Evolutionary conservation across 2,329 filamentous ascomycete genomes (phyloP), one percentile per base, ranked within the genome.

Genomic region (Aspergillus uvarum): DNA sequence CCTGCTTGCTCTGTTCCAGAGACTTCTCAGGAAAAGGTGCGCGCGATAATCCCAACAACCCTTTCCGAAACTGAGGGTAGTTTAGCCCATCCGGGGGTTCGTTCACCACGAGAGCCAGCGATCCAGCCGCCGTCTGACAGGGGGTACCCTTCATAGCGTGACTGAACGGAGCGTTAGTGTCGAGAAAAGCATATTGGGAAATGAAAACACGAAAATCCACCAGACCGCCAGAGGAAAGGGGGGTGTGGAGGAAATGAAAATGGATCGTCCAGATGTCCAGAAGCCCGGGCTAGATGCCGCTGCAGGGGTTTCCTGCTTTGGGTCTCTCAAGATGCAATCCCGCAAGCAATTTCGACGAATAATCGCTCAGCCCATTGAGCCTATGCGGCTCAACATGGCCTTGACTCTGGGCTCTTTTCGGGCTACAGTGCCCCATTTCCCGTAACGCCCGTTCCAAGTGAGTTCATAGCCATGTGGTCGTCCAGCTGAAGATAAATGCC

Each of bases 341-440:
- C 16, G 29, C 53, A 35, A 24, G 14, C 26, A 26, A n/a, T 47
- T 42, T 55, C 53, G 42, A 55, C 53, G 44, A 55, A 55, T 55
- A 55, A 55, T 55, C 42, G 44, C 42, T 19, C 48, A 26, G 42
- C 56, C 42, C 11, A 32, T 29, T 22, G 44, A 22, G 14, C 31
- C 47, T 35, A 48, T 61, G 59, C 58, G 59, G 59, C 59, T 61
- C 59, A 59, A 55, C 53, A 55, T 55, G 53, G 42, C 53, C 53
- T 55, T 55, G 53, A 55, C 42, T 55, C 53, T 24, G 26, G 42
- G 53, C 53, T 55, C 24, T 29, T 55, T 44, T 48, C n/a, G 53
- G 53, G 42, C 47, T 21, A 31, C 50, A 29, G 42, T 38, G 29
- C 44, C 22, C 56, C 31, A 53, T 54, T 51, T 26, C 19, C 10